These are phyloP conservation scores for Daphne laureola DNA, from an alignment of 441 rosid genomes.

Conservation along the genomic window DNA sequence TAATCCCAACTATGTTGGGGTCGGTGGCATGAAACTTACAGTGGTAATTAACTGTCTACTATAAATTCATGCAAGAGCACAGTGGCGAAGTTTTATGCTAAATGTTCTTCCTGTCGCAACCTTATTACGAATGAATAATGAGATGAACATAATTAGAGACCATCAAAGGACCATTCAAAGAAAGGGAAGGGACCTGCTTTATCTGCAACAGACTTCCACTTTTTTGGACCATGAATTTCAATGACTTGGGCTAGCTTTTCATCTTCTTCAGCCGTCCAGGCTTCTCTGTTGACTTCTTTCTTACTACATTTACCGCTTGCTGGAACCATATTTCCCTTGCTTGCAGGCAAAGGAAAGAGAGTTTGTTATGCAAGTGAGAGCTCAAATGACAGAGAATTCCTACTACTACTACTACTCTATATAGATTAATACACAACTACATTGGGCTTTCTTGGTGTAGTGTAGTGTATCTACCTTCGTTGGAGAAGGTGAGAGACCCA, in stretches of 20 bases:
- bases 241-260: constrained; percentile 28
- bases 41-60: too few species aligned
- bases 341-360: not conserved
- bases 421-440: too few species aligned
- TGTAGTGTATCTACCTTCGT: constrained; percentile 25
- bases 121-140: too few species aligned
- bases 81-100: too few species aligned
- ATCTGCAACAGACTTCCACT: constrained; percentile 36
- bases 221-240: constrained; percentile 35
- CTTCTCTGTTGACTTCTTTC: constrained; percentile 34
- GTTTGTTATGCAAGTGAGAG: not conserved
- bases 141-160: not conserved
- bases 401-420: not conserved
- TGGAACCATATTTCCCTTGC: constrained; percentile 20
- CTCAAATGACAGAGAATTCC: not conserved
- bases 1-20: too few species aligned
- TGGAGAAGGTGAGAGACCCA: constrained; percentile 11
- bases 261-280: constrained; percentile 47
- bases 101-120: too few species aligned
- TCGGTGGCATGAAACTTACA: too few species aligned
- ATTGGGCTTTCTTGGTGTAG: too few species aligned
- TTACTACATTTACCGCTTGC: constrained; percentile 11
- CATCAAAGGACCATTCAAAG: not conserved
- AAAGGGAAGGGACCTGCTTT: constrained; percentile 26
- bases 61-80: too few species aligned